Conservation (phyloP, 2,329 filamentous ascomycete genomes). For the Aureobasidium zeae region DNA sequence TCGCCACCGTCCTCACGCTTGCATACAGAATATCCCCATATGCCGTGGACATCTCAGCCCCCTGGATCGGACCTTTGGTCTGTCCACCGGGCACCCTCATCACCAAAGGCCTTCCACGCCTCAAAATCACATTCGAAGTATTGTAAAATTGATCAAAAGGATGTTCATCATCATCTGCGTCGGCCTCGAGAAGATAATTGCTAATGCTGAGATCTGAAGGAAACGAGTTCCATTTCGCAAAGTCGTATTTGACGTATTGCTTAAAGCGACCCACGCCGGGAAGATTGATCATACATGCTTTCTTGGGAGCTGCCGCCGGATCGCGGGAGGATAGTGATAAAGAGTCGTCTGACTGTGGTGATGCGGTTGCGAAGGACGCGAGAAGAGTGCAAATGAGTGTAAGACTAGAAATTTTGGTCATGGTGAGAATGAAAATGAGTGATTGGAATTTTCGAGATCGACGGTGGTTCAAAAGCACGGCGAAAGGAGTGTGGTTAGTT, state of each 20-base stretch:
- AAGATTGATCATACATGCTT: neutral
- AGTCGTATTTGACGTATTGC: constrained; percentile 10
- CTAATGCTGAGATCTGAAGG: neutral
- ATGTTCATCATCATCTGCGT: neutral
- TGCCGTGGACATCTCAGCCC: constrained; percentile 53
- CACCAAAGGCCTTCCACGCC: neutral
- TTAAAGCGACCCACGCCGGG: constrained; percentile 6
- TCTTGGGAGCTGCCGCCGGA: constrained; percentile 1
- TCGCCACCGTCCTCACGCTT: constrained; percentile 60
- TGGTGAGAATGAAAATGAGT: neutral
- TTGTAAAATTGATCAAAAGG: constrained; percentile 8
- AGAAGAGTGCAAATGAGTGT: neutral
- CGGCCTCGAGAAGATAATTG: neutral
- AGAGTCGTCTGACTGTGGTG: neutral
- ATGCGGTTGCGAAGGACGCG: neutral
- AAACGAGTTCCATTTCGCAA: neutral
- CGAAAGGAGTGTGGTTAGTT: neutral
- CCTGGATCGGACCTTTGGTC: constrained; percentile 8
- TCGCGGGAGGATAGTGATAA: no score
- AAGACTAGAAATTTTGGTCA: neutral
- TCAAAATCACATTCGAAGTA: neutral
- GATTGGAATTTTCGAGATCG: neutral
- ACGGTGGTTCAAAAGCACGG: neutral
- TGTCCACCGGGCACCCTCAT: constrained; percentile 5
- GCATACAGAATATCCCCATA: constrained; percentile 59